Percentiles rank a stretch among this genome's conserved stretches.
Evolutionary conservation across 768 basidiomycete species (phyloP).

Genomic region (Tremella mesenterica): DNA sequence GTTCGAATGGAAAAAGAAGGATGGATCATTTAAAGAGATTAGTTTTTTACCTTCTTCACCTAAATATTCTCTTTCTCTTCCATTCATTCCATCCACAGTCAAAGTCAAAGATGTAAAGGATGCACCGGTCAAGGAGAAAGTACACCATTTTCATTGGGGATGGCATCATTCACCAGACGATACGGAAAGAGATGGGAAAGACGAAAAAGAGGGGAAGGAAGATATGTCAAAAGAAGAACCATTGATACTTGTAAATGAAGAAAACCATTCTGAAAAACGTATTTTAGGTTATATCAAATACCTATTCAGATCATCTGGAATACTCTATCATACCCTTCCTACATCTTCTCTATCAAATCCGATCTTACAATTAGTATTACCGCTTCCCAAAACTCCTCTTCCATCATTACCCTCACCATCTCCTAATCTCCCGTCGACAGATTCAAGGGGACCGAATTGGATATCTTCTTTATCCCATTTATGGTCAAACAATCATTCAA

Average conservation of each 20-base stretch:
- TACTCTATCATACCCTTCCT: slow-evolving; percentile 34
- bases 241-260: slow-evolving; percentile 23
- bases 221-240: not conserved
- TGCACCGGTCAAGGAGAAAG: too few relatives aligned
- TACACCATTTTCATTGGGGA: too few relatives aligned
- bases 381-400: not conserved
- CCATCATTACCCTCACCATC: slow-evolving; percentile 2
- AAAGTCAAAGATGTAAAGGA: too few relatives aligned
- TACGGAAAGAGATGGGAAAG: slow-evolving; percentile 6
- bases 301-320: slow-evolving; percentile 35
- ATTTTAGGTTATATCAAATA: slow-evolving; percentile 40
- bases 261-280: slow-evolving; percentile 17
- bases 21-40: slow-evolving; percentile 45
- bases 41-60: slow-evolving; percentile 41
- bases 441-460: too few relatives aligned
- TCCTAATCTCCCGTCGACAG: too few relatives aligned
- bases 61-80: slow-evolving; percentile 45
- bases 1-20: slow-evolving; percentile 2
- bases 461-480: too few relatives aligned
- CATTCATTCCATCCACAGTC: too few relatives aligned
- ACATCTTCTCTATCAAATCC: not conserved
- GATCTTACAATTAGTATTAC: slow-evolving; percentile 8
- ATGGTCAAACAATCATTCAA: too few relatives aligned
- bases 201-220: not conserved
- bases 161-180: too few relatives aligned